Evolutionary conservation across 345 rosid genomes (phyloP).

Genomic region (Salix koriyanagi): DNA sequence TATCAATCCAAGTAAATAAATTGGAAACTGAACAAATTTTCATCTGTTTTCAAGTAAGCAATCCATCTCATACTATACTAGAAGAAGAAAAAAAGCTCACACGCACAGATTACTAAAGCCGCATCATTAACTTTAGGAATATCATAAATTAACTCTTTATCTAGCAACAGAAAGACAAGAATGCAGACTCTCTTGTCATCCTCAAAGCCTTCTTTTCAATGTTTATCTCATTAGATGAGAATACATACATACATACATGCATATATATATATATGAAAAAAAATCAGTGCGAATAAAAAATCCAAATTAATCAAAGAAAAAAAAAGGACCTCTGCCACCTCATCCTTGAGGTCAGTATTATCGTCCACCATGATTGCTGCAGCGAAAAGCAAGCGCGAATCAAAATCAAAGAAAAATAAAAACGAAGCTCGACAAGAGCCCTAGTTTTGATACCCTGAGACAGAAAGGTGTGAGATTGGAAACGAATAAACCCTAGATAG

Average conservation of each 20-base stretch:
- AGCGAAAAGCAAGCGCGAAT: not conserved
- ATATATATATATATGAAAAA: not conserved
- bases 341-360: constrained; percentile 44
- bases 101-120: too few species aligned
- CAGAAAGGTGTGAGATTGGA: not conserved
- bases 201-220: not conserved
- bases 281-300: not conserved
- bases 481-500: not conserved
- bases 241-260: too few species aligned
- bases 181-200: too few species aligned
- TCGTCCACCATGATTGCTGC: constrained; percentile 51
- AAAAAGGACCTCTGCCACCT: constrained; percentile 45
- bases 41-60: too few species aligned
- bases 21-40: too few species aligned
- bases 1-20: too few species aligned
- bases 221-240: not conserved
- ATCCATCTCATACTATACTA: too few species aligned
- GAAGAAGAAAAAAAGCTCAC: too few species aligned
- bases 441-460: not conserved
- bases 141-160: too few species aligned
- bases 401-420: not conserved
- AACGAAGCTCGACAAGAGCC: not conserved
- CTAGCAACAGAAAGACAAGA: too few species aligned
- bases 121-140: too few species aligned
- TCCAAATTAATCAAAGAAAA: not conserved